Evolutionary conservation across 352 stramenopile species (phyloP).

Genomic region (Phytophthora hibernalis): DNA sequence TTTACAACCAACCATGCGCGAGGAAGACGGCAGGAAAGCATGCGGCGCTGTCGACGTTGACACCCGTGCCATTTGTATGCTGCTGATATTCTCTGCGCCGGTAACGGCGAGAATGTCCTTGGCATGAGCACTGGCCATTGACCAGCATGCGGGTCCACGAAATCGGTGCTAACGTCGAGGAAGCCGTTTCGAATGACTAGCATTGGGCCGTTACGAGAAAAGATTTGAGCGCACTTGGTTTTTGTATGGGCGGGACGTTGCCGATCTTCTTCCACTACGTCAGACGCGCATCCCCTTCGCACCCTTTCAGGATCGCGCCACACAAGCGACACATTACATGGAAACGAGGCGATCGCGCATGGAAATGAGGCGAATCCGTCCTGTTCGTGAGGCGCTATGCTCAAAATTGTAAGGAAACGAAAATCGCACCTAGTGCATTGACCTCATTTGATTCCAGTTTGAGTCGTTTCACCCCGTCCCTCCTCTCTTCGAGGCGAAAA

Average conservation of each 20-base stretch:
- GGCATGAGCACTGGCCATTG: neutral
- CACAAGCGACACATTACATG: neutral
- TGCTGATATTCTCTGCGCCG: slow-evolving; percentile 9
- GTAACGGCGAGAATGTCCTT: slow-evolving; percentile 17
- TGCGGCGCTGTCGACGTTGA: slow-evolving; percentile 10
- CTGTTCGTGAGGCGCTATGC: neutral
- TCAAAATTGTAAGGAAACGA: neutral
- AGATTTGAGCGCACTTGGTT: no score
- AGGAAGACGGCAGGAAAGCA: slow-evolving; percentile 15
- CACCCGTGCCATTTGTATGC: slow-evolving; percentile 8
- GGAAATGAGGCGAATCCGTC: neutral
- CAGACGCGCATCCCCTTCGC: slow-evolving; percentile 1
- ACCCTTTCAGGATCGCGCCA: slow-evolving; percentile 5
- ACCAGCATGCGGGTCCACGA: neutral
- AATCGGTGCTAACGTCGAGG: no score
- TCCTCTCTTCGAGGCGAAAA: slow-evolving; percentile 6
- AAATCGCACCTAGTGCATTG: neutral
- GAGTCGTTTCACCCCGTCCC: neutral
- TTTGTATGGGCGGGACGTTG: neutral
- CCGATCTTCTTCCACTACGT: slow-evolving; percentile 6
- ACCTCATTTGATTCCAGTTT: neutral
- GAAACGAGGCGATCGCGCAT: no score
- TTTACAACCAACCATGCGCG: slow-evolving; percentile 16
- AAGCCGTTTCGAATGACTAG: neutral
- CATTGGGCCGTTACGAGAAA: slow-evolving; percentile 2